Evolutionary conservation across 2,329 filamentous ascomycete species (phyloP).

Genomic region (Xylariaceae sp.): DNA sequence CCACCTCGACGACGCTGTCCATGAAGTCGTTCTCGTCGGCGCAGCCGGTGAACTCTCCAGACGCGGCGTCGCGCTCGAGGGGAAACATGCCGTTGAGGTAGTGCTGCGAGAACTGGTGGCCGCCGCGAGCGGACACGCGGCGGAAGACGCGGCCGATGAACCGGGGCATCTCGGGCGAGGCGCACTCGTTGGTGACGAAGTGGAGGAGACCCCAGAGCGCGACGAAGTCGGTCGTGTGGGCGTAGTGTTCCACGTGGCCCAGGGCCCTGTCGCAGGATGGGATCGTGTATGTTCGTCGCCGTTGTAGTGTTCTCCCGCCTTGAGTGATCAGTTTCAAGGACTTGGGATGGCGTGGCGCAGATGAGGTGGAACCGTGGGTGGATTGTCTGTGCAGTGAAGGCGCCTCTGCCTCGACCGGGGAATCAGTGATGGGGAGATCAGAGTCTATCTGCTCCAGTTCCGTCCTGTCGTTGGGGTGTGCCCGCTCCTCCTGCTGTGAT

Average conservation of each 20-base stretch:
- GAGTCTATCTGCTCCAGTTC: constrained; percentile 32
- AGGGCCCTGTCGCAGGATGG: constrained; percentile 48
- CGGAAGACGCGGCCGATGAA: constrained; percentile 59
- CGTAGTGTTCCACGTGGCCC: constrained; percentile 74
- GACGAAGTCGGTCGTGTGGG: constrained; percentile 68
- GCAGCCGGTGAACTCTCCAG: constrained; percentile 38
- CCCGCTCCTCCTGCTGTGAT: constrained; percentile 38
- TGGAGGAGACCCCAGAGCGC: constrained; percentile 68
- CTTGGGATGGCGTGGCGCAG: too few relatives aligned
- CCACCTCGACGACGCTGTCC: constrained; percentile 49
- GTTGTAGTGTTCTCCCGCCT: constrained; percentile 5
- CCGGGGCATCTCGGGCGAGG: constrained; percentile 45
- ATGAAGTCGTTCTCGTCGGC: constrained; percentile 54
- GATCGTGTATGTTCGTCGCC: constrained; percentile 14
- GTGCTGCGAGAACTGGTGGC: constrained; percentile 56
- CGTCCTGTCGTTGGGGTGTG: constrained; percentile 29
- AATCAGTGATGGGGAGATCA: constrained; percentile 30
- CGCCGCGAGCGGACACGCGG: constrained; percentile 43
- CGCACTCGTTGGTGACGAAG: constrained; percentile 48
- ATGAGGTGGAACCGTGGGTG: constrained; percentile 14
- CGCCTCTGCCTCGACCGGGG: constrained; percentile 24
- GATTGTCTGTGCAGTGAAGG: constrained; percentile 10
- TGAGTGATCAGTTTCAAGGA: constrained; percentile 31
- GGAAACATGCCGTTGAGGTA: constrained; percentile 60
- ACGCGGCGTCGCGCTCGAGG: constrained; percentile 37